Base-by-base conservation (phyloP, 768 basidiomycete species). In the Naganishia antarctica region DNA sequence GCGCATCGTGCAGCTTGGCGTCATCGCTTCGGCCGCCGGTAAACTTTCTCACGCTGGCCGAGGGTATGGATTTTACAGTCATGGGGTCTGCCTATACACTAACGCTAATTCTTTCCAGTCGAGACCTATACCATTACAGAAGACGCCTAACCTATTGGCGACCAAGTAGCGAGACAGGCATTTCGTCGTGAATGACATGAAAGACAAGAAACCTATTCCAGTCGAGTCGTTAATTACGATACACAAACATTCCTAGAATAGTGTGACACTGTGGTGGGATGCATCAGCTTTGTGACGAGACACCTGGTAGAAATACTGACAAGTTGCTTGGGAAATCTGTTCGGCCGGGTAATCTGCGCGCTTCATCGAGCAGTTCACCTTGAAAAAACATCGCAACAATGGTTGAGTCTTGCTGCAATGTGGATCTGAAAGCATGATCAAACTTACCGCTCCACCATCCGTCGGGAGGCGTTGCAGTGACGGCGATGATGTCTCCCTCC, bases 381-480 rank as follows among this genome's bases (percentile, higher is more conserved):
- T 23, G 5, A 60, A 21, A 13, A 45, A n/a, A 16, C n/a, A 41
- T 9, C 59, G 32, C 32, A 43, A 23, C n/a, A n/a, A n/a, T n/a
- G 40, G 6, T 48, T 23, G 13, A 53, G 45, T 4, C 2, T 32
- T 23, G 26, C 23, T 15, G 37, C 32, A 25, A 25, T 53, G 37
- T n/a, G n/a, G n/a, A n/a, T 34, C 37, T 9, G 28, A 45, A 15
- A 34, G 23, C 44, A 28, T 4, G 87, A n/a, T 90, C 78, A 64
- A 91, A 77, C 70, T 88, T 87, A 25, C 94, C 94, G 62, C 86
- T 88, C 94, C 93, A 98, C 94, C 94, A 97, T 0, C 94, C 94
- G 71, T 96, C 93, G 70, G 92, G 91, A 4, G 91, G 91, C 6
- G 91, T 94, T 23, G 86, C 83, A 0, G 90, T 93, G 11, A 98